Conservation (phyloP, 192 early-diverging fungal genomes). For the Oehlia diaphana region DNA sequence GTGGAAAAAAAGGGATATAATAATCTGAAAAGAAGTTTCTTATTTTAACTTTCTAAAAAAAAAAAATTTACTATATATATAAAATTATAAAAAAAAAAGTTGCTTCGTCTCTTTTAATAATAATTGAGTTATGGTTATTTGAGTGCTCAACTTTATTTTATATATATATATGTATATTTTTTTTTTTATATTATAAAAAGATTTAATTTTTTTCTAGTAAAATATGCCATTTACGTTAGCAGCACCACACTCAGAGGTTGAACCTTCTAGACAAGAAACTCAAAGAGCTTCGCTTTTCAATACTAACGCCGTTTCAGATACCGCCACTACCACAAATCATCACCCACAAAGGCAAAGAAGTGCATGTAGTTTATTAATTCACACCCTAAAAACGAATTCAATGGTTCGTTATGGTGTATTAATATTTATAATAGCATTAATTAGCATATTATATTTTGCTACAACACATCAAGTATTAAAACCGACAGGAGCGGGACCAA, state of each 20-base stretch:
- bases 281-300: neutral
- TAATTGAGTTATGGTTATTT: neutral
- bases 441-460: conserved; percentile 24
- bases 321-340: neutral
- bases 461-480: conserved; percentile 17
- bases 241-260: neutral
- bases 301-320: neutral
- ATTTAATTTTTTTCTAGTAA: neutral
- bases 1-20: too few relatives aligned
- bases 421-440: conserved; percentile 14
- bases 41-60: too few relatives aligned
- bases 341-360: neutral
- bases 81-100: neutral
- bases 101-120: neutral
- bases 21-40: too few relatives aligned
- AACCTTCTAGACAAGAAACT: neutral
- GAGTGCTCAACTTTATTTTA: neutral
- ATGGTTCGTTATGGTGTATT: conserved; percentile 1
- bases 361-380: neutral
- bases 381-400: neutral
- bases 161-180: too few relatives aligned
- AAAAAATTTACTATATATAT: too few relatives aligned
- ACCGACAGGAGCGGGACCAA: neutral
- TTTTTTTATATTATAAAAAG: neutral
- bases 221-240: neutral